Percentiles rank a stretch among this genome's conserved stretches.
Evolutionary conservation across 2,329 filamentous ascomycete genomes (phyloP).

Genomic region (Alternaria arbusti): DNA sequence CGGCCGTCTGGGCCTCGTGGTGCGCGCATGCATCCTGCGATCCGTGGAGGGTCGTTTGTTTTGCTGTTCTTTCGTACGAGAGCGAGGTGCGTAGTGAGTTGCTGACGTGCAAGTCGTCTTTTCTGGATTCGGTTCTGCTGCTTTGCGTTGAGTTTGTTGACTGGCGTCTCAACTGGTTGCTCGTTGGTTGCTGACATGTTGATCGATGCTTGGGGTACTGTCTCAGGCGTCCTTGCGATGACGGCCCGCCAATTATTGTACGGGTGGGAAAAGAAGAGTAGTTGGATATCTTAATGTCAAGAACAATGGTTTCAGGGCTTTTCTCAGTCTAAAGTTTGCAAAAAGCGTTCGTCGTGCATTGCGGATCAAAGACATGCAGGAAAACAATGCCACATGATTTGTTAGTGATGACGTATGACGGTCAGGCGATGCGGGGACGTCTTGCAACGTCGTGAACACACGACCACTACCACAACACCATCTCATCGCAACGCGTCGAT

Average conservation of each 20-base stretch:
- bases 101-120: conserved; percentile 5
- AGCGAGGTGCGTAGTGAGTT: background rate
- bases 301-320: too few species aligned
- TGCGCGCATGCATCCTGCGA: background rate
- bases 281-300: background rate
- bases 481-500: background rate
- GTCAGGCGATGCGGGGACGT: conserved; percentile 8
- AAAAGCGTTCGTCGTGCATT: background rate
- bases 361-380: background rate
- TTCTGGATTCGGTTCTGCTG: conserved; percentile 6
- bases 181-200: conserved; percentile 3
- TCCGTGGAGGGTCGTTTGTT: background rate
- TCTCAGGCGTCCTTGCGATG: background rate
- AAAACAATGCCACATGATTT: background rate
- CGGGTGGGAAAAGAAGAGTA: background rate
- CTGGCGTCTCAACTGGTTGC: background rate
- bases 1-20: background rate
- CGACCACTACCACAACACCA: background rate
- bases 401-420: background rate
- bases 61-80: background rate
- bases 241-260: background rate
- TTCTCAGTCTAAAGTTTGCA: background rate
- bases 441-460: background rate
- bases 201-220: background rate
- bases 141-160: conserved; percentile 5